phyloP scores from a whole-genome alignment of 73 alveolate species.

The Tetrahymena thermophila region DNA sequence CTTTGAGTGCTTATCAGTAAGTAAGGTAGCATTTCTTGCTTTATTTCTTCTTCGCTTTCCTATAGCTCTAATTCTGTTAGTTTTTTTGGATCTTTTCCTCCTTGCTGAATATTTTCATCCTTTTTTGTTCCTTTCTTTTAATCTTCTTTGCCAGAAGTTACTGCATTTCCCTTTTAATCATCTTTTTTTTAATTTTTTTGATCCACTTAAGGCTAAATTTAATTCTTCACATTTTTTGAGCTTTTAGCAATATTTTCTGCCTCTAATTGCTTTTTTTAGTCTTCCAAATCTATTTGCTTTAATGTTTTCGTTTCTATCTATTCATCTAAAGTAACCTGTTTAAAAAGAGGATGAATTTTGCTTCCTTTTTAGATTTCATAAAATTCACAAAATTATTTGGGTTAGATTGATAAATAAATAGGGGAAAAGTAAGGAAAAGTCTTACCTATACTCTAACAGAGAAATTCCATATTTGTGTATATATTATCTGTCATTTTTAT shows the following conservation, averaged over 20 bases:
- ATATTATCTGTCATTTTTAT: neutral
- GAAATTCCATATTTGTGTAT: neutral
- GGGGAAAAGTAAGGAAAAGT: neutral
- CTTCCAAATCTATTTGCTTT: neutral
- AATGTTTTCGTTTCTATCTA: neutral
- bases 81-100: neutral
- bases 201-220: neutral
- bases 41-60: neutral
- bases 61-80: neutral
- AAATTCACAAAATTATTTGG: neutral
- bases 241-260: neutral
- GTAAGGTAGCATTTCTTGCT: neutral
- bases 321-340: neutral
- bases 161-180: neutral
- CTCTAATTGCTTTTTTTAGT: neutral
- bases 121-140: neutral
- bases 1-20: neutral
- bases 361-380: neutral
- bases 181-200: neutral
- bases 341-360: neutral
- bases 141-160: neutral
- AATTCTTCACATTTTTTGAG: neutral
- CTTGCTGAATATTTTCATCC: neutral
- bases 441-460: neutral
- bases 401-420: neutral